A percentile compares a stretch with the other conserved stretches of the same genome.
Conservation (phyloP, 768 basidiomycete species). For the Panaeolus cyanescens region DNA sequence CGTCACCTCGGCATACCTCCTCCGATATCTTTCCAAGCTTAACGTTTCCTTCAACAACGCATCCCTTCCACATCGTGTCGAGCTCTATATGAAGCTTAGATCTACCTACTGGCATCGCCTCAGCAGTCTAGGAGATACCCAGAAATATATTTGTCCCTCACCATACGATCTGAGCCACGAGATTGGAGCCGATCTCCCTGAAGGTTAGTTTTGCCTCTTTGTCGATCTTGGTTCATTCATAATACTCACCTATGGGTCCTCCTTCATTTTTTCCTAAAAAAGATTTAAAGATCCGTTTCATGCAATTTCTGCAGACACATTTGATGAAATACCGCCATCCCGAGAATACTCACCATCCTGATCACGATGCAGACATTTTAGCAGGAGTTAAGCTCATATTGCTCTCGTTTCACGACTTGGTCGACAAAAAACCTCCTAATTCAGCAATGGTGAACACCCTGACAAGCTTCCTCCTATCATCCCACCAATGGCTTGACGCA, state of each 20-base stretch:
- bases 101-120: slow-evolving; percentile 4
- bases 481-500: neutral
- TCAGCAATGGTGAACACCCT: neutral
- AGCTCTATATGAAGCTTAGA: slow-evolving; percentile 3
- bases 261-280: neutral
- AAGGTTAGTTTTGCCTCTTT: neutral
- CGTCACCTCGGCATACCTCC: slow-evolving; percentile 1
- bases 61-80: neutral
- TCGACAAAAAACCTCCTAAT: neutral
- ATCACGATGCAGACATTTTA: neutral
- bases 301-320: neutral
- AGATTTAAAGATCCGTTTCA: slow-evolving; percentile 3
- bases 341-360: neutral
- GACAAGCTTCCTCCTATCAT: neutral
- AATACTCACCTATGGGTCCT: neutral
- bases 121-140: neutral
- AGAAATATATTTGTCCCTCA: neutral
- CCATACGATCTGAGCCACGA: slow-evolving; percentile 4
- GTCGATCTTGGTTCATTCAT: slow-evolving; percentile 1
- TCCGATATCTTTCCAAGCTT: slow-evolving; percentile 2
- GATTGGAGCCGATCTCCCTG: slow-evolving; percentile 4
- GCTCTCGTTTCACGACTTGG: neutral
- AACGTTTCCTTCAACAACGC: neutral
- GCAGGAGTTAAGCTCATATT: neutral
- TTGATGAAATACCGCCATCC: neutral